Percentiles rank a stretch among this genome's conserved stretches.
Conservation (phyloP, 495 filamentous ascomycete species). For the Cudoniella acicularis region DNA sequence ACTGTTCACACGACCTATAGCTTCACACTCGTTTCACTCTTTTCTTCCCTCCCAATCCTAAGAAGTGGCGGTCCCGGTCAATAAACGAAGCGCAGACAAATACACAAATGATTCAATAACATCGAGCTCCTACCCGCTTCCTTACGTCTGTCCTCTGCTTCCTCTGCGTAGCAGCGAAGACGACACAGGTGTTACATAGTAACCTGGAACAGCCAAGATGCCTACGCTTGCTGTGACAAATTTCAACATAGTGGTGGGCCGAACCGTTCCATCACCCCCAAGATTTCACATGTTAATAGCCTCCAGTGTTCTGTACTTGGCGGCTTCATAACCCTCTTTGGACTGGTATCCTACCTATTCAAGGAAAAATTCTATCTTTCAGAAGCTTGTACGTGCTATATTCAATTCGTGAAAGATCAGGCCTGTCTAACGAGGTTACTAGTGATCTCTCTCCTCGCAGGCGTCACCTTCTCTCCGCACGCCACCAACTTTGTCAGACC, state of each 20-base stretch:
- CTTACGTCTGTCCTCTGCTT: conserved; percentile 24
- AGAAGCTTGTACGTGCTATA: conserved; percentile 64
- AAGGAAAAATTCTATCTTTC: conserved; percentile 92
- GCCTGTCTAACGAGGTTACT: not conserved
- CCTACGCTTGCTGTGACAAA: conserved; percentile 73
- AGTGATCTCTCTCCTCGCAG: conserved; percentile 84
- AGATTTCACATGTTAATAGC: conserved; percentile 31
- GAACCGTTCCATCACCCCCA: not conserved
- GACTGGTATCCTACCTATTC: conserved; percentile 80
- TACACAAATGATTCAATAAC: conserved; percentile 47
- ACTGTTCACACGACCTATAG: too few relatives aligned
- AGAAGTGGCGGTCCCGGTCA: conserved; percentile 18
- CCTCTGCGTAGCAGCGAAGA: conserved; percentile 28
- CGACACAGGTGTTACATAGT: conserved; percentile 36
- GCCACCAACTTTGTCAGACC: conserved; percentile 76
- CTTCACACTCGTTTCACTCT: not conserved
- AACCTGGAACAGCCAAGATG: conserved; percentile 53
- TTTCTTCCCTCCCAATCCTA: not conserved
- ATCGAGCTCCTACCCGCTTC: conserved; percentile 21
- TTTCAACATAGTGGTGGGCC: conserved; percentile 65
- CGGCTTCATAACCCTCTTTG: conserved; percentile 85
- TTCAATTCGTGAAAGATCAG: not conserved
- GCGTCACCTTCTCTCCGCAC: conserved; percentile 72
- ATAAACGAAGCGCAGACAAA: not conserved
- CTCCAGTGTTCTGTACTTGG: conserved; percentile 68